These are phyloP conservation scores for Exophiala lecanii-corni DNA, from an alignment of 2,329 filamentous ascomycete species.

Conservation along the genomic window DNA sequence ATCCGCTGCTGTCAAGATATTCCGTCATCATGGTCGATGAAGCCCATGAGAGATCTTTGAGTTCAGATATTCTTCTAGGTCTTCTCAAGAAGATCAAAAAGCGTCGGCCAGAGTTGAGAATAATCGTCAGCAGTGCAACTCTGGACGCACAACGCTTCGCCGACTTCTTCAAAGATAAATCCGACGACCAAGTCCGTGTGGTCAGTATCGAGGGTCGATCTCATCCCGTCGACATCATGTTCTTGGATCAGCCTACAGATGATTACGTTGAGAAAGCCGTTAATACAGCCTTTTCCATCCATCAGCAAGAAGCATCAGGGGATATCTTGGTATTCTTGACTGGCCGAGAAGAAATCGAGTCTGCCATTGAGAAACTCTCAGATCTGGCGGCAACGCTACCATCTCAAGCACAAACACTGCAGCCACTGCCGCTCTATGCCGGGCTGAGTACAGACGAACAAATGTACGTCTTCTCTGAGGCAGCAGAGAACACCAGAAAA, in stretches of 20 bases:
- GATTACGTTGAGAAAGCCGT: slow-evolving; percentile 83
- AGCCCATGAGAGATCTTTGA: slow-evolving; percentile 88
- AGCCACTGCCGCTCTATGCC: slow-evolving; percentile 78
- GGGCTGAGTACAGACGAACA: slow-evolving; percentile 87
- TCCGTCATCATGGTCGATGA: slow-evolving; percentile 98
- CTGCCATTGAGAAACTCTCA: slow-evolving; percentile 69
- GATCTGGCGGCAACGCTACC: slow-evolving; percentile 65
- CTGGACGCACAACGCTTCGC: slow-evolving; percentile 84
- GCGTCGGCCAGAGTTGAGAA: slow-evolving; percentile 72
- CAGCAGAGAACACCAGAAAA: slow-evolving; percentile 77
- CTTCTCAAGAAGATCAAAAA: slow-evolving; percentile 85
- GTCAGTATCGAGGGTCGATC: slow-evolving; percentile 82
- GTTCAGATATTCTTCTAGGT: slow-evolving; percentile 84
- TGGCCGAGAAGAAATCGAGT: slow-evolving; percentile 88
- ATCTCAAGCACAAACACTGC: slow-evolving; percentile 55
- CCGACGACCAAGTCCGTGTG: slow-evolving; percentile 54
- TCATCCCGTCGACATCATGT: slow-evolving; percentile 83
- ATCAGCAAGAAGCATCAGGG: slow-evolving; percentile 71
- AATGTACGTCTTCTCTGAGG: slow-evolving; percentile 86
- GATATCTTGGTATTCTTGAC: slow-evolving; percentile 91
- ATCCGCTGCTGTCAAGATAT: slow-evolving; percentile 84
- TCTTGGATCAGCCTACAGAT: slow-evolving; percentile 70
- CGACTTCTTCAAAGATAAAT: slow-evolving; percentile 60
- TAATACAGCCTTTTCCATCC: slow-evolving; percentile 81
- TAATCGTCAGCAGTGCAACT: slow-evolving; percentile 91